A percentile compares a stretch with the other conserved stretches of the same genome.
These are phyloP conservation scores for Batkoa obscura DNA, from an alignment of 371 early-diverging fungal species.

Conservation along the genomic window DNA sequence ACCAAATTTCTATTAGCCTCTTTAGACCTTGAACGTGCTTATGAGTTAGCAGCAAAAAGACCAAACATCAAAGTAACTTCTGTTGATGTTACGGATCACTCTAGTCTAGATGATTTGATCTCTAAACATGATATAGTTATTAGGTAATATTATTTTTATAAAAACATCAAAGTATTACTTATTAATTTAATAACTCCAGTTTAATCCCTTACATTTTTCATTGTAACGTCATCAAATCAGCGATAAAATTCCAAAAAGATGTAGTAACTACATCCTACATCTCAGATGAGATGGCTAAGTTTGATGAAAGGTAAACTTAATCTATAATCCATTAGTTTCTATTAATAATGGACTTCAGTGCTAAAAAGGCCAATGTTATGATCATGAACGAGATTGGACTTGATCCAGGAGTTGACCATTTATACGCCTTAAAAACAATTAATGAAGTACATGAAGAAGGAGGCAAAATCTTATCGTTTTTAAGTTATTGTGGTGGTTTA, in stretches of 20 bases:
- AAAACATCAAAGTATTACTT: too few species aligned
- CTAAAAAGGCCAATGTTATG: constrained; percentile 56
- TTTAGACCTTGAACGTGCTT: constrained; percentile 56
- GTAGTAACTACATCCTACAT: constrained; percentile 84
- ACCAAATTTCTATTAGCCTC: constrained; percentile 32
- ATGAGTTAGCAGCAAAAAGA: constrained; percentile 36
- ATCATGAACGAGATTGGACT: constrained; percentile 87
- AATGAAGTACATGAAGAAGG: constrained; percentile 71
- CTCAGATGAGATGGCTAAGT: constrained; percentile 65
- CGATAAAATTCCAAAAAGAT: constrained; percentile 58
- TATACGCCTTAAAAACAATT: constrained; percentile 71
- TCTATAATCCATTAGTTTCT: neutral
- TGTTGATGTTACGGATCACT: constrained; percentile 59
- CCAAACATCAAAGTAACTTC: constrained; percentile 14
- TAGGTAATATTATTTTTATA: constrained; percentile 20
- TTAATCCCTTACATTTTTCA: constrained; percentile 80
- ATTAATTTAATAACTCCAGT: constrained; percentile 11
- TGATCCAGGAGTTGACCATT: constrained; percentile 89
- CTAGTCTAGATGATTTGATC: constrained; percentile 67
- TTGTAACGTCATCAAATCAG: constrained; percentile 64
- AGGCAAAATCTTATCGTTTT: constrained; percentile 74
- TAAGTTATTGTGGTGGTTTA: constrained; percentile 95
- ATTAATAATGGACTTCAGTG: constrained; percentile 18
- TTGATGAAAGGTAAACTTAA: constrained; percentile 44
- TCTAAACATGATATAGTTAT: constrained; percentile 69